Evolutionary conservation across 2,329 filamentous ascomycete species (phyloP), one percentile per base, ranked within the genome.

Genomic region (Shiraia bambusicola): DNA sequence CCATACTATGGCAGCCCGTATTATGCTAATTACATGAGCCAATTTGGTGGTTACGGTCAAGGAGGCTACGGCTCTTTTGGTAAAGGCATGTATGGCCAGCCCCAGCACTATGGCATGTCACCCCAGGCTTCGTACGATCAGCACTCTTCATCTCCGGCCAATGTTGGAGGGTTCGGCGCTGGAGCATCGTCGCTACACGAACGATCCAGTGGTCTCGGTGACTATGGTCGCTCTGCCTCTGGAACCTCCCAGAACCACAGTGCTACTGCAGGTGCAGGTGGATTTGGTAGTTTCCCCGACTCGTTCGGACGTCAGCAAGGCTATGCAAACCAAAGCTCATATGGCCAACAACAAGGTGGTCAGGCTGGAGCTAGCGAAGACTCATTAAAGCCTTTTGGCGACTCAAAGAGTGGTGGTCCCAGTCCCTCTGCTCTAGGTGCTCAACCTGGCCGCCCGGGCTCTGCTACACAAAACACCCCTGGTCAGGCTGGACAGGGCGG

Each of bases 1-100:
- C 79, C 79, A 13, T 82, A 81, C 60, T 84, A 83, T 62, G 74
- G 74, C 48, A 80, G 76, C 65, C 80, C 81, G 29, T 83, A 84
- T 60, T 83, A 83, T 56, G 70, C 73, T 50, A 72, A 77, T 37
- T 85, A 85, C 69, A 78, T 83, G 72, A 80, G 79, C 62, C 80
- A 83, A 63, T 83, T 79, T 54, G 76, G 74, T 45, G 78, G 76
- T 42, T 74, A 73, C 45, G 76, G 70, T 49, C 74, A 72, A 47
- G 74, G 70, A 49, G 66, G 68, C 22, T 76, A 76, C 50, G 71
- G 72, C 49, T 73, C 72, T 27, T 82, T 79, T 45, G 76, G 76
- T 33, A 78, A 76, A 50, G 76, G 74, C 53, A 82, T 83, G 78
- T 84, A 85, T 57, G 79, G 75, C 24, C 81, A 82, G 54, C 79